Percentiles rank a stretch among this genome's conserved stretches.
Conservation (phyloP, 805 yeast genomes). For the Yamadazyma akitaensis region DNA sequence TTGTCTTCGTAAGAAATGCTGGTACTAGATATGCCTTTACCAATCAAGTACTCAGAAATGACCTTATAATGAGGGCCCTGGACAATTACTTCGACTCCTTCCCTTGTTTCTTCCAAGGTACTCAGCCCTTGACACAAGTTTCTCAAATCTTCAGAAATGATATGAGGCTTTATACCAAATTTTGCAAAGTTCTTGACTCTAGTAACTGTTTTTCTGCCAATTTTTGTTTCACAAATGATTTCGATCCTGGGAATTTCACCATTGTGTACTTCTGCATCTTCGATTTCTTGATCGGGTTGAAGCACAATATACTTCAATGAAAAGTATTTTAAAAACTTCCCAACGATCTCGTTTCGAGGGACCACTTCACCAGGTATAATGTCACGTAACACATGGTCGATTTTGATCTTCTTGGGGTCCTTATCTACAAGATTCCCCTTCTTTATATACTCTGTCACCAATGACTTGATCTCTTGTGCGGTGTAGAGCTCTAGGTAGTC, state of each 20-base stretch:
- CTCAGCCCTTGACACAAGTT: constrained; percentile 88
- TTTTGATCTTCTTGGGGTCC: constrained; percentile 50
- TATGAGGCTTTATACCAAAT: constrained; percentile 61
- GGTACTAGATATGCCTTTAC: constrained; percentile 58
- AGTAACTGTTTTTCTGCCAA: constrained; percentile 81
- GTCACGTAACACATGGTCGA: constrained; percentile 53
- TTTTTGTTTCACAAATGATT: constrained; percentile 68
- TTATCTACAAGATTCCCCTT: constrained; percentile 48
- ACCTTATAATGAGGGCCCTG: constrained; percentile 84
- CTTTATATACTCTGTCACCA: constrained; percentile 56
- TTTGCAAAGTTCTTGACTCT: constrained; percentile 65
- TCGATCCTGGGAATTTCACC: constrained; percentile 69
- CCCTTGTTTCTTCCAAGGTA: constrained; percentile 62
- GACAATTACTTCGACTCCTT: constrained; percentile 66
- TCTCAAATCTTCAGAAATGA: constrained; percentile 64
- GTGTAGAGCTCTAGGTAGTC: constrained; percentile 45
- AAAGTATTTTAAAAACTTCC: constrained; percentile 44
- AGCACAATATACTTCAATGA: constrained; percentile 50
- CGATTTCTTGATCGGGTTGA: constrained; percentile 39
- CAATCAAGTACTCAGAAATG: constrained; percentile 54
- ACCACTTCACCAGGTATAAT: constrained; percentile 30
- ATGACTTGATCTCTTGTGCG: constrained; percentile 49
- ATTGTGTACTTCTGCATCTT: constrained; percentile 39
- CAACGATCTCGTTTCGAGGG: constrained; percentile 45
- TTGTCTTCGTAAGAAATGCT: constrained; percentile 70